These are phyloP conservation scores for Gracilariopsis chorda DNA, from an alignment of 23 red algal species.

Conservation along the genomic window DNA sequence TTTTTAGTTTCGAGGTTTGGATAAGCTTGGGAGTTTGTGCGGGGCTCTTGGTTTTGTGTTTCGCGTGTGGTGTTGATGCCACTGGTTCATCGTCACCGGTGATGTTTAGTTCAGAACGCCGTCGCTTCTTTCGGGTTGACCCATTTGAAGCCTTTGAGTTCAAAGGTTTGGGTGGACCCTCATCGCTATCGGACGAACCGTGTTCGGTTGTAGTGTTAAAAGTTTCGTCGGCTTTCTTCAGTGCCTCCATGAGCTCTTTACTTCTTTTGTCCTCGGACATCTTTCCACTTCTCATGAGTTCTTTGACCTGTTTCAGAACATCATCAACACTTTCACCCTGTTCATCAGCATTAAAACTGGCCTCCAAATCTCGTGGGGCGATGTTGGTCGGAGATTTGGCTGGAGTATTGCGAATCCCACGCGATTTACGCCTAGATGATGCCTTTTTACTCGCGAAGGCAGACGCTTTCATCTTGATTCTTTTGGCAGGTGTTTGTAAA, in stretches of 20 bases:
- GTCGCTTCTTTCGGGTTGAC: not conserved
- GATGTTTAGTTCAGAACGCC: not conserved
- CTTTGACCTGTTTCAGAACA: not conserved
- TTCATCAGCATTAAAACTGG: not conserved
- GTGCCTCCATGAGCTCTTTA: slow-evolving; percentile 1
- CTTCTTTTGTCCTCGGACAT: not conserved
- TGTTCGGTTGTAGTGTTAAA: not conserved
- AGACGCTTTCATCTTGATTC: not conserved
- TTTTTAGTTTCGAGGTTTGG: not conserved
- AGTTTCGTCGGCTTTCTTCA: slow-evolving; percentile 20
- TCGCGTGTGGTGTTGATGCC: too few species aligned
- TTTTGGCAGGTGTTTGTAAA: slow-evolving; percentile 1
- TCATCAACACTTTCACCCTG: not conserved
- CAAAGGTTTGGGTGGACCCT: not conserved
- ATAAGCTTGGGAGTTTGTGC: not conserved
- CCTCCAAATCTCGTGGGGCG: not conserved
- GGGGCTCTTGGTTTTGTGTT: not conserved
- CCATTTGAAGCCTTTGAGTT: not conserved
- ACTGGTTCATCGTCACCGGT: not conserved
- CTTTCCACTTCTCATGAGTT: slow-evolving; percentile 32
- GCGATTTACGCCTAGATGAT: not conserved
- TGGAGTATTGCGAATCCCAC: not conserved
- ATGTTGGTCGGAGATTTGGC: not conserved
- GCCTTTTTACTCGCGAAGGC: slow-evolving; percentile 5
- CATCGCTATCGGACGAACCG: slow-evolving; percentile 14